These are phyloP conservation scores for Calocera viscosa DNA, from an alignment of 768 basidiomycete genomes.

Conservation along the genomic window DNA sequence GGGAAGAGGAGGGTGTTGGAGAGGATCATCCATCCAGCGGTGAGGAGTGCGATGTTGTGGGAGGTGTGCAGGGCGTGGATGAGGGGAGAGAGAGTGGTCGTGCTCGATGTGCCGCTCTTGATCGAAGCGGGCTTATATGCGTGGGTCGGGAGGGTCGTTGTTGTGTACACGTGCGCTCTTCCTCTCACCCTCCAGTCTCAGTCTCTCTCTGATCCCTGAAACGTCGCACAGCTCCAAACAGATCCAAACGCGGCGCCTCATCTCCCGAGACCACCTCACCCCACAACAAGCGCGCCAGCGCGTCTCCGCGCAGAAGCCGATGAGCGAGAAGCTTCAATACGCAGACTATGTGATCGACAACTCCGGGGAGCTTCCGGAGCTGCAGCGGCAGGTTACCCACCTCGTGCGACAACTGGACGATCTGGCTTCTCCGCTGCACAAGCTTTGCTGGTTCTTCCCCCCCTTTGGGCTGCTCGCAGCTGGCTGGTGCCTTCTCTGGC, in stretches of 20 bases:
- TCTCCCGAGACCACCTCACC: conserved; percentile 56
- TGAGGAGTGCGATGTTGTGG: conserved; percentile 64
- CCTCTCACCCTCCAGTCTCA: neutral
- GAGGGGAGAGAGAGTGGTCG: conserved; percentile 59
- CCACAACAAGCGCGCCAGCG: conserved; percentile 58
- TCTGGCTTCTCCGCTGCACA: conserved; percentile 32
- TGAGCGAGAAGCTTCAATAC: conserved; percentile 64
- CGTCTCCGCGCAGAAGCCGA: conserved; percentile 67
- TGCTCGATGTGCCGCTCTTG: conserved; percentile 84
- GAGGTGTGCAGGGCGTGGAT: conserved; percentile 60
- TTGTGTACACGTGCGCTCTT: conserved; percentile 73
- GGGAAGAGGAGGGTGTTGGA: conserved; percentile 62
- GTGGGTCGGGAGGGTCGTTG: conserved; percentile 69
- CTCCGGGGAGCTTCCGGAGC: conserved; percentile 57
- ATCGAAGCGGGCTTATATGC: conserved; percentile 80
- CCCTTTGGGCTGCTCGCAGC: conserved; percentile 29
- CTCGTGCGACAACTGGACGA: conserved; percentile 32
- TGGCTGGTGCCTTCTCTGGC: conserved; percentile 9
- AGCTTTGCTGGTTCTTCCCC: conserved; percentile 37
- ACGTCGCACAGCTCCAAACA: conserved; percentile 50
- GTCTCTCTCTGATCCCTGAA: neutral
- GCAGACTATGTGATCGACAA: conserved; percentile 85
- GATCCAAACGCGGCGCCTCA: conserved; percentile 72
- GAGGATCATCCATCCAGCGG: conserved; percentile 79
- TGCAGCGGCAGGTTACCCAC: conserved; percentile 43